phyloP scores from a whole-genome alignment of 1,284 basidiomycete genomes.

The Pseudozyma tsukubaensis region DNA sequence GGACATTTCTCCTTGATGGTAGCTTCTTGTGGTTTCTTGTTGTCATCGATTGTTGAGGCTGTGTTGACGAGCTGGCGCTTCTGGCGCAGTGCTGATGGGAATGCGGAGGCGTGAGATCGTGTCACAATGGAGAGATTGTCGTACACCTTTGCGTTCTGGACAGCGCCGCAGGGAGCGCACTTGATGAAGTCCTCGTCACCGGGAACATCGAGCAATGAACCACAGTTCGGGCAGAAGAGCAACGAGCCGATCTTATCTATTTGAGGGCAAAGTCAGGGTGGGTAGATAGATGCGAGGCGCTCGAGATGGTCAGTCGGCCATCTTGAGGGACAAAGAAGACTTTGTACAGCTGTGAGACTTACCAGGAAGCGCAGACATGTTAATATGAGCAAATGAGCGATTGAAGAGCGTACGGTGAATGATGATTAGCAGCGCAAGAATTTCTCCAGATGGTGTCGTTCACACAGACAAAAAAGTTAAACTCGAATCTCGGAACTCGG shows the following conservation, averaged over 20 bases:
- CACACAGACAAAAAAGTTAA: conserved; percentile 18
- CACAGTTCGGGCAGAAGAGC: conserved; percentile 92
- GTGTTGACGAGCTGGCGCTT: conserved; percentile 85
- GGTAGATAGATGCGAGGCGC: not conserved
- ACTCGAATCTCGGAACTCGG: conserved; percentile 37
- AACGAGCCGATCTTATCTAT: conserved; percentile 78
- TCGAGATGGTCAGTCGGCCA: not conserved
- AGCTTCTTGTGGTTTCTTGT: conserved; percentile 48
- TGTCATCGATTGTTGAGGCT: conserved; percentile 32
- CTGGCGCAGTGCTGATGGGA: conserved; percentile 87
- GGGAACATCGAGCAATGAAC: conserved; percentile 87
- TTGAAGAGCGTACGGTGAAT: not conserved
- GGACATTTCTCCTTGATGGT: conserved; percentile 94
- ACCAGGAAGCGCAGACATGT: conserved; percentile 38
- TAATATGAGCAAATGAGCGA: not conserved
- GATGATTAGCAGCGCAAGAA: not conserved
- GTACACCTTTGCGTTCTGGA: conserved; percentile 83
- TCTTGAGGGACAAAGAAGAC: too few relatives aligned
- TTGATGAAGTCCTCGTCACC: conserved; percentile 79
- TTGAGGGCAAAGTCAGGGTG: not conserved
- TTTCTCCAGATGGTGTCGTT: not conserved
- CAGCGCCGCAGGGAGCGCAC: conserved; percentile 88
- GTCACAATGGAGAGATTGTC: conserved; percentile 92
- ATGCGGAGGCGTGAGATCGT: conserved; percentile 89
- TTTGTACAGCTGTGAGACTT: too few relatives aligned